Evolutionary conservation across 805 yeast species (phyloP), one percentile per base, ranked within the genome.

Genomic region (Cyberlindnera xishuangbannaensis): DNA sequence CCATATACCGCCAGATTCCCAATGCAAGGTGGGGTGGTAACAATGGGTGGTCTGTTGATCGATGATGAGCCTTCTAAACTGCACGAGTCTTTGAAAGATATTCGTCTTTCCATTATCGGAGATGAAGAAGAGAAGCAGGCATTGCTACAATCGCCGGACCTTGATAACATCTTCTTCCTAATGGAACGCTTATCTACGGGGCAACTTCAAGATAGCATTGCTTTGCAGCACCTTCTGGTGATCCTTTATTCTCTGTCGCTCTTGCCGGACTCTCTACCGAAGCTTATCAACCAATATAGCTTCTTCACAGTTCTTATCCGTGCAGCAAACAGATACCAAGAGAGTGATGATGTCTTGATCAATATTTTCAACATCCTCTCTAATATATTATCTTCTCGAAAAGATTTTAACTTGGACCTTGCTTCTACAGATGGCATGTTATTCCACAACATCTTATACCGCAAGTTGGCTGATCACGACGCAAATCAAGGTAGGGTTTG

Each of bases 171-270:
- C 15, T 29, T 41, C 31, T 7, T 8, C 9, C 11, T 40, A 28
- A 14, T 18, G 19, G 37, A 31, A 7, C 37, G 26, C 27, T n/a
- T 26, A 15, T 23, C 27, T 19, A 21, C 30, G 6, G 35, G 34
- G 3, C 9, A 16, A 10, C 21, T 36, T 10, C 12, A 19, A 7
- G 32, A 32, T 12, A 7, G 28, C 6, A 17, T 14, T 2, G 18
- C 33, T 1, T 20, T 48, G 6, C 41, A 50, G 15, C 41, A 51
- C 33, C 18, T 39, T 4, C 33, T 51, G 16, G 30, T 48, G 12
- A 48, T 51, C 7, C 5, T 51, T 4, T 48, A 48, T 27, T 51
- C 56, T 1, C 21, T 51, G 20, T 34, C 53, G 1, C 33, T 42
- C 12, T 36, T 37, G 14, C 28, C 40, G 2, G 35, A 35, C 10